Evolutionary conservation across 2,329 filamentous ascomycete genomes (phyloP), one percentile per base, ranked within the genome.

Genomic region (Penicillium corylophilum): DNA sequence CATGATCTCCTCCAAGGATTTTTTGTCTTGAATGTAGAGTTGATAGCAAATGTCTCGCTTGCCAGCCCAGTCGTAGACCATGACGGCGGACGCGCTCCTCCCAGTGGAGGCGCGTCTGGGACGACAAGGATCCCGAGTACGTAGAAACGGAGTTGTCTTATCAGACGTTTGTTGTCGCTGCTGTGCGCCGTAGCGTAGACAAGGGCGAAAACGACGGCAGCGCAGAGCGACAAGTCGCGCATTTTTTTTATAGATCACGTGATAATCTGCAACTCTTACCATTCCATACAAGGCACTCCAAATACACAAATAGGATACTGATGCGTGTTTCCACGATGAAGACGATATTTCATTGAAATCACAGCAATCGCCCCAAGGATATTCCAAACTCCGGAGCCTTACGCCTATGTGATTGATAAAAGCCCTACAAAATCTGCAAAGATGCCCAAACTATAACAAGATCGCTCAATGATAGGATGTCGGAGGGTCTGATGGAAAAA

Each of bases 21-120:
- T 86, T 61, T 84, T 84, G 73, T 94, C 87, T 53, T 85, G 82
- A 60, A 93, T 89, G 64, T 91, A 94, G 64, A 94, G 81, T 59
- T 83, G 81, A 69, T 82, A 85, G 73, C 83, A 86, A 58, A 84
- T 77, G 38, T 82, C 79, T 63, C 82, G 78, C 70, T 87, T 87
- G 52, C 82, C 83, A 48, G 84, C 81, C 85, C 85, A 87, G 63
- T 85, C 81, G 69, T 87, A 87, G 16, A 82, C 78, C 72, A 75
- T 75, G 54, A 46, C 65, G 58, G 24, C 28, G 53, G 42, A 52
- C 55, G 55, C 61, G 54, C 64, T 54, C 55, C 64, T 59, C 56
- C 64, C 51, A 40, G 44, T 57, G 63, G 65, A 69, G 64, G 64
- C 51, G 60, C 55, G 62, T 53, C 59, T 53, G 46, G 56, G 50